Evolutionary conservation across 179 eudicot species (phyloP).

Genomic region (Beta macrorhiza): DNA sequence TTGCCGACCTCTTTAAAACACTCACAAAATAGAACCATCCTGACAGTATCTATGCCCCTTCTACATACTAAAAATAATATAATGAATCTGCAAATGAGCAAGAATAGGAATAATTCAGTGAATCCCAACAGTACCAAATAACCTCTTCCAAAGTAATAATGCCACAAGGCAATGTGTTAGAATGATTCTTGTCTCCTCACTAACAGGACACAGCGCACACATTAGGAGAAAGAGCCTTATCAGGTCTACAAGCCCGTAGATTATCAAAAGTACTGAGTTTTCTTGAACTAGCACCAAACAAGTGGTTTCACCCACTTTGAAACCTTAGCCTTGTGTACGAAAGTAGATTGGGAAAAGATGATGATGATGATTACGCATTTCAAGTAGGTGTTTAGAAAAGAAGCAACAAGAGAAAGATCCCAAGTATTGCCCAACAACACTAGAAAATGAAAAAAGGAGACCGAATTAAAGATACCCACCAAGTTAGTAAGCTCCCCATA

Average conservation of each 20-base stretch:
- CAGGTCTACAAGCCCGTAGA: neutral
- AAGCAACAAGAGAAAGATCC: neutral
- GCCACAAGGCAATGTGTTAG: neutral
- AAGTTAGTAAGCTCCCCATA: neutral
- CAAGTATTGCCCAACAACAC: neutral
- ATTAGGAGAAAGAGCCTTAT: neutral
- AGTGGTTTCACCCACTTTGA: neutral
- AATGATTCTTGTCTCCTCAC: neutral
- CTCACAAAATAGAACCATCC: neutral
- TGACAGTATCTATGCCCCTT: neutral
- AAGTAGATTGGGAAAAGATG: neutral
- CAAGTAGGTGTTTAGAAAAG: neutral
- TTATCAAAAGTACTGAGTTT: neutral
- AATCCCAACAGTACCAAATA: neutral
- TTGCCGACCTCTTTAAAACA: neutral
- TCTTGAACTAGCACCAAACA: neutral
- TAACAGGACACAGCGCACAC: neutral
- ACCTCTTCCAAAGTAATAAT: neutral
- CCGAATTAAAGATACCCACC: neutral
- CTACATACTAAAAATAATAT: neutral
- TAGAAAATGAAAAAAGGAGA: neutral
- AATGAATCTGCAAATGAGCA: neutral
- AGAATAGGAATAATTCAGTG: neutral
- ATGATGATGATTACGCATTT: neutral
- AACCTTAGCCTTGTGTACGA: neutral